Conservation (phyloP, 768 basidiomycete species). For the Psilocybe sp. region DNA sequence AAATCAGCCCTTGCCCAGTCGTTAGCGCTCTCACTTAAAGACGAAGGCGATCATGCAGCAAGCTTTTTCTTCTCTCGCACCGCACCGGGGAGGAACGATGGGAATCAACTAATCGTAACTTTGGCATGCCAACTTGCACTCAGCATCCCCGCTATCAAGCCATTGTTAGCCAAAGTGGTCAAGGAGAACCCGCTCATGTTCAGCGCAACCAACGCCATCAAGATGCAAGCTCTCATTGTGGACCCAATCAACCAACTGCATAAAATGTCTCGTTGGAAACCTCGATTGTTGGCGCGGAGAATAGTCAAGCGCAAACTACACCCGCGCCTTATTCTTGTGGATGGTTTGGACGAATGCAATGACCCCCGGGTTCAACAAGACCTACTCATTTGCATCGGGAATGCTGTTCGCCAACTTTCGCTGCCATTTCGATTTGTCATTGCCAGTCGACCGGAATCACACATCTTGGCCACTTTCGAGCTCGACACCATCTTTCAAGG, state of each 20-base stretch:
- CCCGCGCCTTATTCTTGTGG: conserved; percentile 9
- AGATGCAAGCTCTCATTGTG: conserved; percentile 6
- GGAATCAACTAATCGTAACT: conserved; percentile 11
- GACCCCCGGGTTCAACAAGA: conserved; percentile 5
- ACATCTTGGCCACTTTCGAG: conserved; percentile 12
- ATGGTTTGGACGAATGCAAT: conserved; percentile 16
- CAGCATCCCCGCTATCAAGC: conserved; percentile 9
- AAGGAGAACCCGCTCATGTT: conserved; percentile 11
- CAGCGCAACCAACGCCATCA: conserved; percentile 1
- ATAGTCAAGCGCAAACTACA: conserved; percentile 5
- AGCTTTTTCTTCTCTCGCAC: conserved; percentile 4
- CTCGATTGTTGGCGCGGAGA: background rate
- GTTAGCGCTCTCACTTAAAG: conserved; percentile 8
- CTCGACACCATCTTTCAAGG: background rate
- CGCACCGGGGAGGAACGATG: conserved; percentile 6
- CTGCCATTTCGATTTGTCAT: conserved; percentile 15
- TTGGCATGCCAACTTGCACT: conserved; percentile 12
- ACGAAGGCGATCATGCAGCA: conserved; percentile 7
- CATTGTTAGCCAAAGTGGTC: conserved; percentile 3
- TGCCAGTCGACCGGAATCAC: conserved; percentile 15
- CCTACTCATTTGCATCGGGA: conserved; percentile 5
- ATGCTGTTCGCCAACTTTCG: conserved; percentile 1
- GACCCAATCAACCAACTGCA: background rate
- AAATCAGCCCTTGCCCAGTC: conserved; percentile 16
- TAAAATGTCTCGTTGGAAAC: background rate